A percentile compares a stretch with the other conserved stretches of the same genome.
These are phyloP conservation scores for Psilocybe cubensis DNA, from an alignment of 768 basidiomycete species.

Conservation along the genomic window DNA sequence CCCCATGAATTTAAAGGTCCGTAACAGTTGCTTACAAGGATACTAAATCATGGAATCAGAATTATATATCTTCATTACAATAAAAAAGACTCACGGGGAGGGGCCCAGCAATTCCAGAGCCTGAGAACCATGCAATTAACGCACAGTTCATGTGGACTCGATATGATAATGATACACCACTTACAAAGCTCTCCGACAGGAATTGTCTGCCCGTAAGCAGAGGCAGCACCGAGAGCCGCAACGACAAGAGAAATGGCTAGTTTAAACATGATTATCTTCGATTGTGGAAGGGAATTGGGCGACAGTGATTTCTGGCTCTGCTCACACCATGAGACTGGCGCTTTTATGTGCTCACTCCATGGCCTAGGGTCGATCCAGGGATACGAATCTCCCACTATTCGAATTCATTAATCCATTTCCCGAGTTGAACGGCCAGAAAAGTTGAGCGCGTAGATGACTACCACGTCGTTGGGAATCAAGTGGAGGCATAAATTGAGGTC, in stretches of 20 bases:
- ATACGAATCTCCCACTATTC: background rate
- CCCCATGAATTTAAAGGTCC: too few relatives aligned
- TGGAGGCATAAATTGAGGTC: background rate
- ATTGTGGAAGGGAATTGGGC: background rate
- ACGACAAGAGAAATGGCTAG: background rate
- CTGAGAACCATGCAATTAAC: slow-evolving; percentile 5
- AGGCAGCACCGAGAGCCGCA: background rate
- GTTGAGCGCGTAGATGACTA: background rate
- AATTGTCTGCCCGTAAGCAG: slow-evolving; percentile 6
- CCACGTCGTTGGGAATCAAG: background rate
- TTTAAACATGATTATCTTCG: slow-evolving; percentile 4
- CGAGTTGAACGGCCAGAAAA: background rate
- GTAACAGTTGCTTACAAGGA: background rate
- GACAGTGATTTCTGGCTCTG: background rate
- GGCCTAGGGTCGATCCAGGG: background rate
- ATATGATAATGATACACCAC: background rate
- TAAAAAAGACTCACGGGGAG: slow-evolving; percentile 5
- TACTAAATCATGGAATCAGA: background rate
- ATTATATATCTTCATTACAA: background rate
- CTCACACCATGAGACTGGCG: background rate
- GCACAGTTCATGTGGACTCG: background rate
- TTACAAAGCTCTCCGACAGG: slow-evolving; percentile 19
- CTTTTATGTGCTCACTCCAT: background rate
- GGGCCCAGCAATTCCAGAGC: slow-evolving; percentile 22
- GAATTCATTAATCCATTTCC: background rate